These are phyloP conservation scores for Cryoendolithus antarcticus DNA, from an alignment of 2,329 filamentous ascomycete species.

Conservation along the genomic window DNA sequence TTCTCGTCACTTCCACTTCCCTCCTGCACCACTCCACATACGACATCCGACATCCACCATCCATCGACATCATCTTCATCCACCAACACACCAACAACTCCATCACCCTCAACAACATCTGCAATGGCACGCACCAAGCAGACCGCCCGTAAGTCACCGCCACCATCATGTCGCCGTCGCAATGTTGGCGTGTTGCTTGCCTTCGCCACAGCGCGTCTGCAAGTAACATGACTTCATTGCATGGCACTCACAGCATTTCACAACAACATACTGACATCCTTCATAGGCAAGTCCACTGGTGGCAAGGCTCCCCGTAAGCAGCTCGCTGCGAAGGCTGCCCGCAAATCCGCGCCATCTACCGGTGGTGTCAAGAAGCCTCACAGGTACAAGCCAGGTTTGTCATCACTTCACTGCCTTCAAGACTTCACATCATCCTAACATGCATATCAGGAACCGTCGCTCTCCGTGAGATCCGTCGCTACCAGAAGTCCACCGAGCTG, in stretches of 20 bases:
- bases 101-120: slow-evolving; percentile 15
- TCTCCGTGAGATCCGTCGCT: slow-evolving; percentile 79
- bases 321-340: slow-evolving; percentile 97
- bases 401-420: slow-evolving; percentile 7
- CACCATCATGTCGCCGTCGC: slow-evolving; percentile 45
- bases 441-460: slow-evolving; percentile 58
- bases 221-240: slow-evolving; percentile 9
- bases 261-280: slow-evolving; percentile 21
- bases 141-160: slow-evolving; percentile 39
- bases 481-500: slow-evolving; percentile 82
- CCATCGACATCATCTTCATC: slow-evolving; percentile 9
- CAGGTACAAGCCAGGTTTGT: slow-evolving; percentile 40
- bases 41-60: slow-evolving; percentile 2
- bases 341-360: slow-evolving; percentile 95
- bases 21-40: slow-evolving; percentile 4
- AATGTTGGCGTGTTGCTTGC: slow-evolving; percentile 25
- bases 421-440: slow-evolving; percentile 12
- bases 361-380: slow-evolving; percentile 53
- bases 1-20: slow-evolving; percentile 4
- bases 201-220: slow-evolving; percentile 5
- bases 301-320: slow-evolving; percentile 77
- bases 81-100: slow-evolving; percentile 22
- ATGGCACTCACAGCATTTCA: slow-evolving; percentile 8
- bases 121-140: slow-evolving; percentile 45
- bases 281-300: slow-evolving; percentile 59